Evolutionary conservation across 768 basidiomycete species (phyloP).

Genomic region (Tylopilus plumbeoviolaceoides): DNA sequence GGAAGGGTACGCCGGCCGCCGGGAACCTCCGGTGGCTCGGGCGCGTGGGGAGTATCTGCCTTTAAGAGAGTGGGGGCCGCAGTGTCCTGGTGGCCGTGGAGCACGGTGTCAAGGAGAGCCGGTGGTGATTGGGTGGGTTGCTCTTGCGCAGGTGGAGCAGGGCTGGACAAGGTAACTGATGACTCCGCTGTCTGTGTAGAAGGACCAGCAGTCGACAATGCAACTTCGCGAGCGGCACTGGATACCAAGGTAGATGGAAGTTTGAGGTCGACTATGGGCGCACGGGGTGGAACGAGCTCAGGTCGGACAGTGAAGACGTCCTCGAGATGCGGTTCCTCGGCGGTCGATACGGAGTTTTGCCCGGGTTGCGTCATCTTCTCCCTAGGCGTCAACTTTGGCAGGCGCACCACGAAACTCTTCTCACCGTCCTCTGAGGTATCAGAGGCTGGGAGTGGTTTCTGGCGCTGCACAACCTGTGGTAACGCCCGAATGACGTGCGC

Average conservation of each 20-base stretch:
- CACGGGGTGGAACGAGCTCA: constrained; percentile 34
- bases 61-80: constrained; percentile 25
- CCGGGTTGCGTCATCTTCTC: constrained; percentile 25
- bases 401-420: constrained; percentile 47
- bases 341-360: constrained; percentile 20
- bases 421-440: constrained; percentile 41
- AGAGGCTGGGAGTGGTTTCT: constrained; percentile 17
- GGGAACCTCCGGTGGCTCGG: constrained; percentile 20
- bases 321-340: constrained; percentile 42
- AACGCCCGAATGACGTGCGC: constrained; percentile 42
- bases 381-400: constrained; percentile 43
- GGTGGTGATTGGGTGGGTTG: constrained; percentile 13
- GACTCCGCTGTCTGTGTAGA: constrained; percentile 10
- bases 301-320: constrained; percentile 59
- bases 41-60: constrained; percentile 24
- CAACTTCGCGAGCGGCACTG: not conserved
- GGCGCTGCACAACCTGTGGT: constrained; percentile 1
- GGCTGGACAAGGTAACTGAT: constrained; percentile 4
- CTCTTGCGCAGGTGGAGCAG: constrained; percentile 8
- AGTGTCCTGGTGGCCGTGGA: constrained; percentile 29
- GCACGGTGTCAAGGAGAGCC: constrained; percentile 12
- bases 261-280: constrained; percentile 23
- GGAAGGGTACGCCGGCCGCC: constrained; percentile 29
- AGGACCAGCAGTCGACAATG: constrained; percentile 4
- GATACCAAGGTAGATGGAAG: constrained; percentile 28